Evolutionary conservation across 192 early-diverging fungal species (phyloP), one percentile per base, ranked within the genome.

Genomic region (Pilaira anomala): DNA sequence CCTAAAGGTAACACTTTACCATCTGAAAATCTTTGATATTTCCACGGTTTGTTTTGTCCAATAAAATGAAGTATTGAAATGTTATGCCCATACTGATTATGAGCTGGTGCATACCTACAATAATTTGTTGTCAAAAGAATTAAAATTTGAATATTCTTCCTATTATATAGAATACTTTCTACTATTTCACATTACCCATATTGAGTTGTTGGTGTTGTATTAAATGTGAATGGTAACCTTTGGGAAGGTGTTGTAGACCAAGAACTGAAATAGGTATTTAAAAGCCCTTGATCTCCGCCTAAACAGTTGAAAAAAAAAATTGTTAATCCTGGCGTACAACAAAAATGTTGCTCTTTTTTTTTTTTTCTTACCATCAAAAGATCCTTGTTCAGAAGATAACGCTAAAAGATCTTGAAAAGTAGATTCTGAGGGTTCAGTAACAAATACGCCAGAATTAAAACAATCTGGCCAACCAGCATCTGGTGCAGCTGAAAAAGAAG

Each of bases 391-490:
- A 13, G 62, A 52, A 0, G 87, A 79, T 36, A 79, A 51, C 6
- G 77, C 75, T 30, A 84, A 63, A 41, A 91, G 64, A 0, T 73
- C 80, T 7, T 76, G 54, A 60, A 78, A 88, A 21, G 84, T 63
- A 21, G 78, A 69, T 6, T 45, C 69, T 36, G 74, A 73, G 22
- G 93, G 89, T 46, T 77, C 72, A 11, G 80, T 76, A 42, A 90
- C 88, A 81, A 98, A 89, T 1, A 98, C 93, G 5, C 94, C 96
- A 46, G 96, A 96, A 72, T 98, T 98, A 79, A 98, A 98, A 62
- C 88, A 91, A 69, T 98, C 96, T 0, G 96, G 96, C 96, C 96
- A 98, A 0, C 94, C 94, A 22, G 89, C 89, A 56, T 98, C 96
- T 6, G 93, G 90, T 5, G 93, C 84, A 4, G 96, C 94, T 3